Evolutionary conservation across 768 basidiomycete genomes (phyloP), one percentile per base, ranked within the genome.

Genomic region (Phylloporus sp.): DNA sequence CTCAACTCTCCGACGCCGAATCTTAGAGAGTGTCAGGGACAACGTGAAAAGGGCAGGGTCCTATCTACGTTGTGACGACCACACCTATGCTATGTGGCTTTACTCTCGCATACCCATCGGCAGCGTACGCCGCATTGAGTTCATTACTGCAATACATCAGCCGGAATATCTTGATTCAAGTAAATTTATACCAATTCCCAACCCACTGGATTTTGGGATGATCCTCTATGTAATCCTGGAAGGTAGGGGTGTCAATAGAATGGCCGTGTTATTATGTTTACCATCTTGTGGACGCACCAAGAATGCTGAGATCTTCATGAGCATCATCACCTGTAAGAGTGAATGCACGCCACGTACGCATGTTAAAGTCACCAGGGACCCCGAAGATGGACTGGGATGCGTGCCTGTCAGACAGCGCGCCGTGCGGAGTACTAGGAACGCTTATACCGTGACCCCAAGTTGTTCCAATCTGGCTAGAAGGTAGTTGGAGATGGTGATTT

Each of bases 1-100:
- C 86, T 88, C 39, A 95, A 72, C 66, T 97, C 94, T 15, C 94
- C 94, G n/a, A 97, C 94, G 49, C 94, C 94, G 57, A 94, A 95
- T 2, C 86, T 88, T 47, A 8, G 2, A 18, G 40, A 43, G 12
- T 31, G 34, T 51, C 20, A 57, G 46, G 34, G 49, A 18, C 20
- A 47, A 12, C 26, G 24, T 24, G 29, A 5, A 32, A 2, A 18
- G 5, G 28, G 13, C 7, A 8, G 13, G 23, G 12, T 16, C 3
- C 20, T 1, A 62, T 74, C n/a, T 59, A 86, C 85, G 88, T 97
- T 11, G 94, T 95, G 28, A 80, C 69, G 5, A 93, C 69, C 8
- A 83, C 89, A 45, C 88, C 89, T 43, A 91, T 71, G 58, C 80
- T 76, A 42, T 76, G 72, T 45, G 85, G 81, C 58, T 92, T 95